Percentiles rank a stretch among this genome's conserved stretches.
These are phyloP conservation scores for Asterionellopsis glacialis DNA, from an alignment of 108 stramenopile species.

Conservation along the genomic window DNA sequence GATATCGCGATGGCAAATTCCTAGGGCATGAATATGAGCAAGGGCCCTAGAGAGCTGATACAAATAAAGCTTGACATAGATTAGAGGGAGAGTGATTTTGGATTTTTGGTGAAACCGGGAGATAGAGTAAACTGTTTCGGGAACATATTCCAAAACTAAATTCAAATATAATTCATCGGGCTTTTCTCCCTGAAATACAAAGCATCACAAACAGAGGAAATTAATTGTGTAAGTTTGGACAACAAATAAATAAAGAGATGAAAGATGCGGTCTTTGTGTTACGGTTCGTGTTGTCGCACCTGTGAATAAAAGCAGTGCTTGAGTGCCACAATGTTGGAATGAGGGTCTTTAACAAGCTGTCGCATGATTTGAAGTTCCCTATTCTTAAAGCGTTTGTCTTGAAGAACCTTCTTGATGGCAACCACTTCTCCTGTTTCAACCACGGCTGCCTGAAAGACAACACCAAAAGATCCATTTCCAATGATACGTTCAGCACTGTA, in stretches of 20 bases:
- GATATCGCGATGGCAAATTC: constrained; percentile 98
- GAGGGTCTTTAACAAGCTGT: constrained; percentile 91
- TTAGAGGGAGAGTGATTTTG: constrained; percentile 83
- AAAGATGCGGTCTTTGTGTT: neutral
- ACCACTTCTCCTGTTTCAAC: constrained; percentile 94
- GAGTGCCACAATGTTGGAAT: constrained; percentile 93
- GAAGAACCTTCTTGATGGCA: constrained; percentile 96
- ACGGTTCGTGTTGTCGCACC: constrained; percentile 32
- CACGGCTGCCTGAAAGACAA: constrained; percentile 95
- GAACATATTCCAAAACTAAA: constrained; percentile 97
- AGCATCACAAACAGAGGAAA: neutral
- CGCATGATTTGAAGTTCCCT: constrained; percentile 98
- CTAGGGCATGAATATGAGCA: constrained; percentile 94
- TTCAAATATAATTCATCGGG: constrained; percentile 96
- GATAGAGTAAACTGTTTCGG: constrained; percentile 97
- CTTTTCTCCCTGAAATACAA: constrained; percentile 66
- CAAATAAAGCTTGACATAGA: constrained; percentile 93
- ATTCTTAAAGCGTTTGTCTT: constrained; percentile 99
- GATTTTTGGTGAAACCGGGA: constrained; percentile 87
- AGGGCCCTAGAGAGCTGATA: constrained; percentile 96
- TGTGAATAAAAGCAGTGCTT: constrained; percentile 97
- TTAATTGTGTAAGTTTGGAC: constrained; percentile 1
- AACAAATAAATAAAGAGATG: constrained; percentile 7
- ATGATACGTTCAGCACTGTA: constrained; percentile 97
- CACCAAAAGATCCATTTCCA: constrained; percentile 98